phyloP scores from a whole-genome alignment of 148 eudicot species.

The Persicaria tinctoria region DNA sequence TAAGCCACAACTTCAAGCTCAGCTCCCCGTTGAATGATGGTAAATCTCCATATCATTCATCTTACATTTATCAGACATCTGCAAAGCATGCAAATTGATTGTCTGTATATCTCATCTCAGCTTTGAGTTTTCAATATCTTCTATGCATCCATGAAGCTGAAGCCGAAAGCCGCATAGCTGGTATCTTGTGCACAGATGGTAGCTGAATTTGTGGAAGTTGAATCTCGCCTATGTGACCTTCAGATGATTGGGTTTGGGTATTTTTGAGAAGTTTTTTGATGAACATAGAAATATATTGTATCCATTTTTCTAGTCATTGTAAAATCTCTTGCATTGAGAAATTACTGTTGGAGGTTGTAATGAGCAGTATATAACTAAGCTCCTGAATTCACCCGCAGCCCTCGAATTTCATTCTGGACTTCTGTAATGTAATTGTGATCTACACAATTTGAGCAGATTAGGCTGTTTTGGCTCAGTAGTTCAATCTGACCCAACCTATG shows the following conservation, averaged over 20 bases:
- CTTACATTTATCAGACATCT: background rate
- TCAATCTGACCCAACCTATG: too few species aligned
- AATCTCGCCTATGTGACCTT: background rate
- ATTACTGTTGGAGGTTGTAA: background rate
- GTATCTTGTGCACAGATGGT: background rate
- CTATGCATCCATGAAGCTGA: background rate
- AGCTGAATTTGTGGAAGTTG: background rate
- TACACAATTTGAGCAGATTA: too few species aligned
- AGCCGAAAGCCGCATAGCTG: background rate
- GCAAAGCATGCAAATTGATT: background rate
- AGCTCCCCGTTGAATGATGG: background rate
- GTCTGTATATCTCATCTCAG: background rate
- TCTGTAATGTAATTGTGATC: too few species aligned
- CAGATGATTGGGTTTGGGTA: background rate
- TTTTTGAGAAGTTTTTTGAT: background rate
- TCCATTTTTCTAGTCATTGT: background rate
- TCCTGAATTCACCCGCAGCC: too few species aligned
- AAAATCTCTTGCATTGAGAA: background rate
- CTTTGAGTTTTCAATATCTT: background rate
- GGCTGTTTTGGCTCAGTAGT: too few species aligned
- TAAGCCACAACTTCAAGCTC: constrained; percentile 4
- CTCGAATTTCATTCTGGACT: too few species aligned
- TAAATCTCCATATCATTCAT: background rate
- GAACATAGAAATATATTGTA: background rate
- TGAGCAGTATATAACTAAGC: background rate